Evolutionary conservation across 306 rosid genomes (phyloP).

Genomic region (Senna tora): DNA sequence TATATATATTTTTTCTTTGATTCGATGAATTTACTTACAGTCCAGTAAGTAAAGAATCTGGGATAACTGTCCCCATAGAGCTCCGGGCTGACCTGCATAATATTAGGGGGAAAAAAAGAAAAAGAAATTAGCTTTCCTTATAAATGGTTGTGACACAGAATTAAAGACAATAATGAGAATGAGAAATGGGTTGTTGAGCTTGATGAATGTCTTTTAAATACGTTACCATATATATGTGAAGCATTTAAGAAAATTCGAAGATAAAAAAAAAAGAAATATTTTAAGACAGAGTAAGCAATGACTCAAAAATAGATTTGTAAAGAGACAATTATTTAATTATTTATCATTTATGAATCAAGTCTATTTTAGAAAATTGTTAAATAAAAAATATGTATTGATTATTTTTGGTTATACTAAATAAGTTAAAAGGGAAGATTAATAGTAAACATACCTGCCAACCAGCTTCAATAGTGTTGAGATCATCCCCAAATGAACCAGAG

Average conservation of each 20-base stretch:
- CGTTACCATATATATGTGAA: constrained; percentile 16
- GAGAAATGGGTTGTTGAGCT: constrained; percentile 57
- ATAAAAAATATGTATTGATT: too few relatives aligned
- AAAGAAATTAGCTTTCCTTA: constrained; percentile 43
- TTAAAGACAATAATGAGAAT: constrained; percentile 12
- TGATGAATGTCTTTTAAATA: constrained; percentile 46
- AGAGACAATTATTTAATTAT: too few relatives aligned
- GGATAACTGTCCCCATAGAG: constrained; percentile 92
- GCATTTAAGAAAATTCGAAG: too few relatives aligned
- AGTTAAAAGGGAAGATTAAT: not conserved
- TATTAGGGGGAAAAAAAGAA: constrained; percentile 11
- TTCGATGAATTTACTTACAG: constrained; percentile 59
- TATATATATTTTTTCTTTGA: too few relatives aligned
- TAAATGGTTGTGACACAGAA: constrained; percentile 24
- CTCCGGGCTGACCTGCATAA: constrained; percentile 88
- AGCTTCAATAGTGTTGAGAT: constrained; percentile 96
- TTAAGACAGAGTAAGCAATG: too few relatives aligned
- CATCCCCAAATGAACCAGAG: constrained; percentile 94
- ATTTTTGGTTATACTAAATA: too few relatives aligned
- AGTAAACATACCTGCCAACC: constrained; percentile 88
- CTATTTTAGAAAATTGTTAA: too few relatives aligned
- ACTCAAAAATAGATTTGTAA: too few relatives aligned
- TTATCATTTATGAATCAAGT: too few relatives aligned
- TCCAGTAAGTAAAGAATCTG: constrained; percentile 97
- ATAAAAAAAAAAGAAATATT: too few relatives aligned